Base-by-base conservation (phyloP, 2,329 filamentous ascomycete species). In the Colletotrichum shisoi region DNA sequence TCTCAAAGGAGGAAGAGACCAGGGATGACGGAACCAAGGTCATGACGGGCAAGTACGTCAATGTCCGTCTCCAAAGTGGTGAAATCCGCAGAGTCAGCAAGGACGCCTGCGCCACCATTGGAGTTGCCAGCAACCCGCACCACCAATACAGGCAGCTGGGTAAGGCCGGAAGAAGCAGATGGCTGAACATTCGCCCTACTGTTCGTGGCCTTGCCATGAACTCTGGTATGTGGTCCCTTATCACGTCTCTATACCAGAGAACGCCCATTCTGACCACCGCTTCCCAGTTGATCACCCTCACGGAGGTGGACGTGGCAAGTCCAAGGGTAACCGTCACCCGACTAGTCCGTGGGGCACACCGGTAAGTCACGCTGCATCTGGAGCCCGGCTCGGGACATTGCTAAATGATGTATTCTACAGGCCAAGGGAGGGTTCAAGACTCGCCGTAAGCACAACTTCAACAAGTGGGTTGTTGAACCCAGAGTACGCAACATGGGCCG, bases 181-280 rank as follows among this genome's bases (percentile, higher is more conserved):
- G 93, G 94, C 81, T 98, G 71, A 95, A 95, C 76, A 97, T 96
- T 75, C 86, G 95, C 72, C 95, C 95, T 17, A 97, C 95, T 0
- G 95, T 99, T 51, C 89, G 96, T 83, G 96, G 95, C 90, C 82
- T 98, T 73, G 95, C 96, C 70, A 99, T 99, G 96, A 99, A 99
- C 83, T 93, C 94, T 78, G 88, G 91, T 92, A 81, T 76, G 85
- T 78, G 27, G 44, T n/a, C 21, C 37, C 34, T 27, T 4, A 2
- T 27, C 9, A 39, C 13, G 17, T 39, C 9, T 8, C 27, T 21
- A 39, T 24, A 9, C 21, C 39, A n/a, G 13, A 15, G 11, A 15
- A 51, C 12, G 13, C 40, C 44, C 6, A 13, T 13, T 45, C 67
- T 72, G 54, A 72, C 17, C 19, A n/a, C 37, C 17, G 13, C 19